phyloP scores from a whole-genome alignment of 2,329 filamentous ascomycete genomes.

The Fusarium foetens region DNA sequence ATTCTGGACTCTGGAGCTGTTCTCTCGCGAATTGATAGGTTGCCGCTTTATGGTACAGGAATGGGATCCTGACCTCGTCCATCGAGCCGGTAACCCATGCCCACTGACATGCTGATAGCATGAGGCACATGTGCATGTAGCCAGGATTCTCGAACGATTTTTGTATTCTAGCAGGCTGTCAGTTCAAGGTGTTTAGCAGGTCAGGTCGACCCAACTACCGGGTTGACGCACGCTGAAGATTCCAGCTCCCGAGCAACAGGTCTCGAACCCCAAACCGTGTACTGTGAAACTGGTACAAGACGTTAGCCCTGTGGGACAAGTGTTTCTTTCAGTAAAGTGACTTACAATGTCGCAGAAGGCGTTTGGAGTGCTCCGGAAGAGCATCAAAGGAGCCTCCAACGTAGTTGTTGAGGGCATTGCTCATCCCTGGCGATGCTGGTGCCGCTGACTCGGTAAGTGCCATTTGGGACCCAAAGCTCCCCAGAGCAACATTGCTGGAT shows the following conservation, averaged over 20 bases:
- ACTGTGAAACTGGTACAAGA: conserved; percentile 51
- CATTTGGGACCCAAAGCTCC: conserved; percentile 27
- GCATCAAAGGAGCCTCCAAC: conserved; percentile 48
- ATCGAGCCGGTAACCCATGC: conserved; percentile 58
- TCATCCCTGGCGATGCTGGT: conserved; percentile 29
- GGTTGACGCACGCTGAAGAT: conserved; percentile 45
- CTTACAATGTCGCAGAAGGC: conserved; percentile 46
- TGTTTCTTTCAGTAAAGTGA: neutral
- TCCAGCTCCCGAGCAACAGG: conserved; percentile 51
- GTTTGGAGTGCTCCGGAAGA: conserved; percentile 47
- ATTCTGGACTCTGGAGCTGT: conserved; percentile 53
- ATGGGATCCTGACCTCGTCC: conserved; percentile 57
- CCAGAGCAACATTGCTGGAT: conserved; percentile 25
- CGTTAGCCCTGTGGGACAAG: conserved; percentile 19
- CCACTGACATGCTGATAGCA: conserved; percentile 58
- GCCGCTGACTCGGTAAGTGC: conserved; percentile 23
- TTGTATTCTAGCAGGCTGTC: conserved; percentile 50
- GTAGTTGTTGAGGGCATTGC: conserved; percentile 43
- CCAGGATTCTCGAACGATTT: conserved; percentile 57
- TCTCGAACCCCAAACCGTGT: conserved; percentile 54
- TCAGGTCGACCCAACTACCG: neutral
- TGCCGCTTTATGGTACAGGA: conserved; percentile 59
- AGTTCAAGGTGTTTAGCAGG: conserved; percentile 10
- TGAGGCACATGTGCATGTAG: conserved; percentile 57
- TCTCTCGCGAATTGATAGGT: conserved; percentile 59